Percentiles rank a stretch among this genome's conserved stretches.
phyloP scores from a whole-genome alignment of 176 grass and related monocot genomes.

The Hsuehochloa calcarea region DNA sequence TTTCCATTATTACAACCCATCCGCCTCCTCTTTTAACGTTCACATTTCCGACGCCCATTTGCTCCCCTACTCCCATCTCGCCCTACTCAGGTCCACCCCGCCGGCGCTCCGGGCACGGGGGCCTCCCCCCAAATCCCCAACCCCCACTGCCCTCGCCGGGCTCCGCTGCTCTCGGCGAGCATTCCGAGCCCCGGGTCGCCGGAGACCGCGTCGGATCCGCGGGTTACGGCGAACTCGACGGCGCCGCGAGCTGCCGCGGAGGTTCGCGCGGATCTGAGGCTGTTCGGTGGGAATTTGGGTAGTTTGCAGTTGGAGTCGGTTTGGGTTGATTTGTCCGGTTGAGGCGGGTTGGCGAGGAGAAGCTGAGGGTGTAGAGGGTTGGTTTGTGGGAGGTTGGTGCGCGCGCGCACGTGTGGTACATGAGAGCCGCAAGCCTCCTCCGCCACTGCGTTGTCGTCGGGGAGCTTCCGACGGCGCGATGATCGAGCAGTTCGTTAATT shows the following conservation, averaged over 20 bases:
- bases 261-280: constrained; percentile 38
- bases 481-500: constrained; percentile 99
- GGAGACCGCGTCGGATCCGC: constrained; percentile 19
- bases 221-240: background rate
- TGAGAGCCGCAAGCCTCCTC: constrained; percentile 12
- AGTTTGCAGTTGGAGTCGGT: background rate
- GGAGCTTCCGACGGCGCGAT: constrained; percentile 43
- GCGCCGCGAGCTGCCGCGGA: background rate
- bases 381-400: constrained; percentile 1
- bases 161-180: background rate
- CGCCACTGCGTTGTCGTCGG: background rate
- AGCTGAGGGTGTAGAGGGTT: background rate
- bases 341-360: constrained; percentile 2
- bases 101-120: background rate
- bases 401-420: background rate
- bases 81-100: constrained; percentile 9
- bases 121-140: background rate
- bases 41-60: constrained; percentile 28
- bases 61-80: background rate
- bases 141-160: background rate
- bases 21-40: constrained; percentile 39
- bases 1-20: background rate
- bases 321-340: constrained; percentile 8
- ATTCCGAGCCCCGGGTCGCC: constrained; percentile 25
- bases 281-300: background rate